Conservation (phyloP, 345 rosid species). For the Noccaea caerulescens region DNA sequence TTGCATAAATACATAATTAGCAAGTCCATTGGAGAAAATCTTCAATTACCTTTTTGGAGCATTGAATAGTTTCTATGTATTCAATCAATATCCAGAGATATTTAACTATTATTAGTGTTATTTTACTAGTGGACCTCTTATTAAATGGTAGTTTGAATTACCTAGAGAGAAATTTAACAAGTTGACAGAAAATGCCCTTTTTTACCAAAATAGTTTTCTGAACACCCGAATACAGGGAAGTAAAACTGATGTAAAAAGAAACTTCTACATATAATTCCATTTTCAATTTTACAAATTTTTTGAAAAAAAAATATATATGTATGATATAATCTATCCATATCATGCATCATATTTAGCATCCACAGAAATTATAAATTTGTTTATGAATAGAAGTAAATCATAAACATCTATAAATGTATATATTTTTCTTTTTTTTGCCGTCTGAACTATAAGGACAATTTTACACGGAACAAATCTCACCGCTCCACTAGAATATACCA, state of each 20-base stretch:
- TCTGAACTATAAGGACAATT: too few species aligned
- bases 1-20: conserved; percentile 24
- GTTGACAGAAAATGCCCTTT: neutral
- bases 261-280: neutral
- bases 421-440: too few species aligned
- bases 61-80: conserved; percentile 32
- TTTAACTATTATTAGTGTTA: conserved; percentile 12
- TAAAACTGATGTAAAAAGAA: neutral
- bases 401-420: neutral
- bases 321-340: neutral
- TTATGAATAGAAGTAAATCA: neutral
- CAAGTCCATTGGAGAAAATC: conserved; percentile 22
- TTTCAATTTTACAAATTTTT: neutral
- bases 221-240: neutral
- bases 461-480: too few species aligned
- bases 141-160: conserved; percentile 27
- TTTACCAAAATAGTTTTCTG: neutral
- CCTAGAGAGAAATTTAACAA: neutral
- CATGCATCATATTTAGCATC: neutral
- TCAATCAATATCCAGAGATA: conserved; percentile 28
- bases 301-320: neutral
- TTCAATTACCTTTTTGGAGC: conserved; percentile 19
- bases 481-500: too few species aligned
- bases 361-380: too few species aligned
- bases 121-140: conserved; percentile 15